A percentile compares a stretch with the other conserved stretches of the same genome.
Evolutionary conservation across 768 basidiomycete genomes (phyloP).

Genomic region (Tricholoma flavovirens): DNA sequence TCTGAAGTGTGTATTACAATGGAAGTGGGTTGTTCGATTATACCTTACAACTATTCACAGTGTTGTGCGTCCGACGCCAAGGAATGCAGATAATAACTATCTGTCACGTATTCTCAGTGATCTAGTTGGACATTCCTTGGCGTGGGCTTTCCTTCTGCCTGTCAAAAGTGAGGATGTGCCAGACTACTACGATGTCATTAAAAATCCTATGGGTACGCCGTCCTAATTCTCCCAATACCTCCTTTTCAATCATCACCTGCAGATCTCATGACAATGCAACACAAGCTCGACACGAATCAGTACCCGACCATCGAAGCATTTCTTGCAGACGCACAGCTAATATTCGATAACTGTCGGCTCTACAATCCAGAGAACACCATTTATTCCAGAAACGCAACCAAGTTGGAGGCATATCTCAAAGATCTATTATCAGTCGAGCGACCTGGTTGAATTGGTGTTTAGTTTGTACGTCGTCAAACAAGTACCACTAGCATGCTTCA

Average conservation of each 20-base stretch:
- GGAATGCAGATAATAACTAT: conserved; percentile 52
- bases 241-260: not conserved
- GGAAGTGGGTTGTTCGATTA: not conserved
- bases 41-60: conserved; percentile 15
- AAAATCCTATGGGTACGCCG: conserved; percentile 84
- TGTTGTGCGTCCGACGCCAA: conserved; percentile 28
- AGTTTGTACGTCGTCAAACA: not conserved
- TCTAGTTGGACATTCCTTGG: conserved; percentile 66
- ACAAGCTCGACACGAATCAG: conserved; percentile 85
- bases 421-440: conserved; percentile 36
- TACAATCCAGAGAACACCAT: conserved; percentile 82
- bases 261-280: conserved; percentile 87
- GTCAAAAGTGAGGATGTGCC: conserved; percentile 74
- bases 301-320: conserved; percentile 75
- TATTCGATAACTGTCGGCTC: conserved; percentile 83
- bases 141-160: conserved; percentile 86
- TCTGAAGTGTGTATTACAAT: conserved; percentile 45
- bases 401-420: conserved; percentile 74
- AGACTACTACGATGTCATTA: conserved; percentile 89
- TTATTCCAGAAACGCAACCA: conserved; percentile 81
- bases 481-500: too few relatives aligned
- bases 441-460: not conserved
- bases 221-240: conserved; percentile 1
- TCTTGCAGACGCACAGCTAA: conserved; percentile 70
- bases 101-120: conserved; percentile 80